Conservation (phyloP, 495 filamentous ascomycete species). For the Collariella sp. region DNA sequence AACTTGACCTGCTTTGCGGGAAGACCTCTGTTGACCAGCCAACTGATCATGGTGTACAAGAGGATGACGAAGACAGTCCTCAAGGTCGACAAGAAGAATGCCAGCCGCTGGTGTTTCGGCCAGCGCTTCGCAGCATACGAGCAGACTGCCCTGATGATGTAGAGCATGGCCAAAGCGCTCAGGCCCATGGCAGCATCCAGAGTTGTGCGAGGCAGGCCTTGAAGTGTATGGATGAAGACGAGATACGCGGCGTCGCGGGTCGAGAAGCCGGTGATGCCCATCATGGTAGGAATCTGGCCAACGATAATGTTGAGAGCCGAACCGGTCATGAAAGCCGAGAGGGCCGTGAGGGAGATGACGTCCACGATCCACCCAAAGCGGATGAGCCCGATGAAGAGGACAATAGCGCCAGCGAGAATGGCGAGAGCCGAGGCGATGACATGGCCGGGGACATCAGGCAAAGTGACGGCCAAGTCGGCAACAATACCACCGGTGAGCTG, state of each 20-base stretch:
- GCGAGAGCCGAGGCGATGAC: conserved; percentile 73
- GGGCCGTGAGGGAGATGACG: conserved; percentile 84
- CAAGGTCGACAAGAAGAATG: conserved; percentile 85
- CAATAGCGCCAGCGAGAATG: conserved; percentile 73
- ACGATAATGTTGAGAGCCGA: conserved; percentile 84
- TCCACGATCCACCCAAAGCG: conserved; percentile 90
- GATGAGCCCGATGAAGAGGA: conserved; percentile 68
- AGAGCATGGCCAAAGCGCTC: conserved; percentile 73
- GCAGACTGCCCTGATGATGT: conserved; percentile 65
- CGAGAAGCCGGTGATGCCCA: conserved; percentile 73
- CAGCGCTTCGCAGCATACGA: conserved; percentile 57
- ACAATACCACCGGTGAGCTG: conserved; percentile 80
- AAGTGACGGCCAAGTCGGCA: conserved; percentile 41
- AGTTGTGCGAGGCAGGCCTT: conserved; percentile 56
- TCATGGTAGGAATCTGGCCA: conserved; percentile 78
- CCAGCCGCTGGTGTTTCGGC: conserved; percentile 60
- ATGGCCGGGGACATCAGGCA: conserved; percentile 51
- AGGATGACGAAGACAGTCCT: conserved; percentile 88
- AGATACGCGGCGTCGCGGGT: conserved; percentile 72
- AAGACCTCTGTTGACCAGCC: conserved; percentile 58
- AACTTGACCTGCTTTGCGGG: conserved; percentile 45
- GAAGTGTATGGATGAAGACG: conserved; percentile 81
- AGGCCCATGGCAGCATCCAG: conserved; percentile 87
- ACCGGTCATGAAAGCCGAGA: conserved; percentile 96
- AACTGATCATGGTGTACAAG: conserved; percentile 89